A percentile compares a stretch with the other conserved stretches of the same genome.
These are phyloP conservation scores for Tolypocladium endophyticum DNA, from an alignment of 2,329 filamentous ascomycete genomes.

Conservation along the genomic window DNA sequence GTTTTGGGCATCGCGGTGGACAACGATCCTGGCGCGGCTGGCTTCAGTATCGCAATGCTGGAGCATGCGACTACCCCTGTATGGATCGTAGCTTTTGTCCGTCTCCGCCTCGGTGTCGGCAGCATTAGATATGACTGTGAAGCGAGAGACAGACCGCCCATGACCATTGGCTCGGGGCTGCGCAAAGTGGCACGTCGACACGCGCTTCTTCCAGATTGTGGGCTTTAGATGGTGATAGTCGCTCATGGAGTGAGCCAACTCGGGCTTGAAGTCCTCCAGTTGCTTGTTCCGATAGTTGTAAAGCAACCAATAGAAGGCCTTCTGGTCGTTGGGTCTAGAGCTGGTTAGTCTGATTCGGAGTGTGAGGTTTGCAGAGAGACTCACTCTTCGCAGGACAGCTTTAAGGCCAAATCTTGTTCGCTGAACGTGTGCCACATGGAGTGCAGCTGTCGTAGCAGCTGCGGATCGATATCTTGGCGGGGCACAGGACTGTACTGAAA, in stretches of 20 bases:
- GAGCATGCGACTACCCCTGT: conserved; percentile 52
- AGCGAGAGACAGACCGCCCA: conserved; percentile 45
- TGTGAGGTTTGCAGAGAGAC: conserved; percentile 15
- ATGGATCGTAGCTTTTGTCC: conserved; percentile 70
- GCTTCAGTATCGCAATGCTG: conserved; percentile 32
- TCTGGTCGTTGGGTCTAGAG: conserved; percentile 75
- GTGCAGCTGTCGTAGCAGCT: conserved; percentile 75
- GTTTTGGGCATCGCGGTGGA: conserved; percentile 45
- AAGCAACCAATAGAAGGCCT: conserved; percentile 83
- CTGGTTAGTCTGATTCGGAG: conserved; percentile 1
- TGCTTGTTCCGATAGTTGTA: conserved; percentile 74
- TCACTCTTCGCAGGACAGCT: conserved; percentile 55
- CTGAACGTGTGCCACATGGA: conserved; percentile 85
- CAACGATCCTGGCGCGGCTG: conserved; percentile 55
- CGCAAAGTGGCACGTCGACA: conserved; percentile 51
- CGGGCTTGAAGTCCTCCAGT: conserved; percentile 75
- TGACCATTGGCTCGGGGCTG: conserved; percentile 34
- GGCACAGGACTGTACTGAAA: conserved; percentile 47
- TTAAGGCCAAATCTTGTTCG: conserved; percentile 59
- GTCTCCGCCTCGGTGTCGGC: conserved; percentile 40
- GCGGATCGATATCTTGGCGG: conserved; percentile 62
- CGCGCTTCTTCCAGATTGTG: conserved; percentile 44
- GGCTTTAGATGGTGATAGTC: conserved; percentile 77
- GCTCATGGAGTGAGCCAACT: conserved; percentile 74
- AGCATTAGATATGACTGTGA: conserved; percentile 55